Conservation (phyloP, 192 early-diverging fungal genomes). For the Paraglomus brasilianum region DNA sequence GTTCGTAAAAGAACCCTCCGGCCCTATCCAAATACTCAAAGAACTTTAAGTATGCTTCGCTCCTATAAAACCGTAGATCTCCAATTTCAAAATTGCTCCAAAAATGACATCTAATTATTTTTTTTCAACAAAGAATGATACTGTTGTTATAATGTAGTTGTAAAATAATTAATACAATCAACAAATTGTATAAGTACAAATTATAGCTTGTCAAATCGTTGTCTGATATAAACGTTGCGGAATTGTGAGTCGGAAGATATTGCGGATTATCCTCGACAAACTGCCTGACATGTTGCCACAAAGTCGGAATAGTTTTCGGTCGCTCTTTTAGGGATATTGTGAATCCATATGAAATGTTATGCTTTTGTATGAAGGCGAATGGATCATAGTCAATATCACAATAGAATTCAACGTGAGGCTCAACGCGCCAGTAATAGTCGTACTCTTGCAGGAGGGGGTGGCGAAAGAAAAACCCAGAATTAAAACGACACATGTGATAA, state of each 20-base stretch:
- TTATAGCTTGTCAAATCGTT: constrained; percentile 38
- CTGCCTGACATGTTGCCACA: constrained; percentile 63
- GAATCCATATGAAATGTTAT: constrained; percentile 31
- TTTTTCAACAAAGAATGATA: too few relatives aligned
- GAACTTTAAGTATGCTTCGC: constrained; percentile 61
- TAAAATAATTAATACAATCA: too few relatives aligned
- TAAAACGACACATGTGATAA: constrained; percentile 36
- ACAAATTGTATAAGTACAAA: neutral
- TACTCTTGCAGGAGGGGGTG: constrained; percentile 67
- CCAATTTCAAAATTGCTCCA: constrained; percentile 90
- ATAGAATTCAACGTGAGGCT: constrained; percentile 72
- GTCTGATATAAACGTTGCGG: too few relatives aligned
- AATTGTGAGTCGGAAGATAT: constrained; percentile 50
- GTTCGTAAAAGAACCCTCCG: constrained; percentile 86
- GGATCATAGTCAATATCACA: constrained; percentile 80
- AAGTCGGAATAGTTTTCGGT: constrained; percentile 60
- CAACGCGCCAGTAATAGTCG: constrained; percentile 83
- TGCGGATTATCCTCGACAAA: constrained; percentile 55
- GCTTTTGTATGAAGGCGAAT: constrained; percentile 64
- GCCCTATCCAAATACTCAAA: constrained; percentile 64
- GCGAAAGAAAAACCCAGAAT: constrained; percentile 73
- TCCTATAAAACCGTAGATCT: constrained; percentile 62
- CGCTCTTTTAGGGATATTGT: constrained; percentile 68
- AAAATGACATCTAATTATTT: constrained; percentile 57
- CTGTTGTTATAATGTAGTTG: too few relatives aligned